Percentiles rank a stretch among this genome's conserved stretches.
Conservation (phyloP, 176 grass and related monocot species). For the Alloteropsis semialata region DNA sequence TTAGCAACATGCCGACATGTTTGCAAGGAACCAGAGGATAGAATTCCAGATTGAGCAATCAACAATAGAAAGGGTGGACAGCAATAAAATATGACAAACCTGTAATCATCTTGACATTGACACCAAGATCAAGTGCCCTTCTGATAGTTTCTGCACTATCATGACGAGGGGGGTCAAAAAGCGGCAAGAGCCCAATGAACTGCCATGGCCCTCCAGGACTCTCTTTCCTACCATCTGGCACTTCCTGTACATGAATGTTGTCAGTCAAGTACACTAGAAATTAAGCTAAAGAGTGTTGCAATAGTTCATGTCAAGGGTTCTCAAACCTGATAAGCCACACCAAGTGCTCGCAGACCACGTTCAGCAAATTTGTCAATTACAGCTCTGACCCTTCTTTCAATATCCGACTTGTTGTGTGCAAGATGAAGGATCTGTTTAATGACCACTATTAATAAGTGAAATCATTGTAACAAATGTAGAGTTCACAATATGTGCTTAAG, state of each 20-base stretch:
- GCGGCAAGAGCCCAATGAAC: slow-evolving; percentile 82
- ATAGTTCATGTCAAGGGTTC: background rate
- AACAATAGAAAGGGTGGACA: background rate
- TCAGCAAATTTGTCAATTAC: slow-evolving; percentile 92
- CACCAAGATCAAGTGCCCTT: slow-evolving; percentile 80
- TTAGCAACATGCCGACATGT: background rate
- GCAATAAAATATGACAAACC: slow-evolving; percentile 30
- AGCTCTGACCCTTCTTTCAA: slow-evolving; percentile 68
- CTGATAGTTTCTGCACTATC: slow-evolving; percentile 93
- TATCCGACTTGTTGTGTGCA: slow-evolving; percentile 82
- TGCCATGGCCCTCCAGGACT: slow-evolving; percentile 80
- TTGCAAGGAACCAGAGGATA: background rate
- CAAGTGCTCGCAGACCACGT: slow-evolving; percentile 78
- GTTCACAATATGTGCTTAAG: background rate
- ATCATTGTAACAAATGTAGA: background rate
- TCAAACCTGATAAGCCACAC: slow-evolving; percentile 76
- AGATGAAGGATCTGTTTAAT: slow-evolving; percentile 74
- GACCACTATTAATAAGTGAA: slow-evolving; percentile 30
- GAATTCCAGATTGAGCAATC: background rate
- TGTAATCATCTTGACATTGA: slow-evolving; percentile 97
- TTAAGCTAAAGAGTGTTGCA: background rate
- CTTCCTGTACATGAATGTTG: slow-evolving; percentile 52
- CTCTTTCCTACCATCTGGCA: slow-evolving; percentile 83
- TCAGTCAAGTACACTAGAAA: slow-evolving; percentile 8
- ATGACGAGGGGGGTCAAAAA: slow-evolving; percentile 90